Evolutionary conservation across 768 basidiomycete genomes (phyloP).

Genomic region (Mycena belliarum): DNA sequence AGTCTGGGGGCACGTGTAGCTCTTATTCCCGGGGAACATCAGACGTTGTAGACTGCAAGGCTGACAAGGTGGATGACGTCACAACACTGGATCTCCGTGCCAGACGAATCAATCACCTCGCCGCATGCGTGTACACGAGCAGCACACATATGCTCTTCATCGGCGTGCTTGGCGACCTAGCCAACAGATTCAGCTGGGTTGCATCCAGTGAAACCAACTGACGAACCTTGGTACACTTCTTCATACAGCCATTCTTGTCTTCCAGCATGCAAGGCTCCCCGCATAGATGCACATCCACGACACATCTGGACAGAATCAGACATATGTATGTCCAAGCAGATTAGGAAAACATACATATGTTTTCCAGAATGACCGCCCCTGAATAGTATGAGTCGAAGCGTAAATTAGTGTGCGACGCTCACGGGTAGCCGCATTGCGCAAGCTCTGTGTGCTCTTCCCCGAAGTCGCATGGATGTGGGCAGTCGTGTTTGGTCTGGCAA

Average conservation of each 20-base stretch:
- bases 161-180: constrained; percentile 49
- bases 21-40: constrained; percentile 25
- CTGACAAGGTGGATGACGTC: constrained; percentile 29
- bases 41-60: constrained; percentile 42
- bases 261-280: constrained; percentile 48
- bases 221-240: constrained; percentile 50
- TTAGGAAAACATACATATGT: constrained; percentile 45
- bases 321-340: background rate
- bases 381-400: background rate
- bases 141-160: constrained; percentile 53
- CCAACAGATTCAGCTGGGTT: background rate
- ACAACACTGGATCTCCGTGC: background rate
- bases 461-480: constrained; percentile 45
- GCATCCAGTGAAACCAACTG: background rate
- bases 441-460: constrained; percentile 31
- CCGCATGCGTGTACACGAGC: constrained; percentile 57
- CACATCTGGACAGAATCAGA: constrained; percentile 41
- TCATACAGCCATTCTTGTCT: constrained; percentile 51
- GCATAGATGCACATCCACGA: constrained; percentile 50
- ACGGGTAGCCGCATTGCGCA: constrained; percentile 48
- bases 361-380: constrained; percentile 59
- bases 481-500: constrained; percentile 52
- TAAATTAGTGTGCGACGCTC: constrained; percentile 13
- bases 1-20: constrained; percentile 40
- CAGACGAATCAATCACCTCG: constrained; percentile 34